Conservation (phyloP, 2,329 filamentous ascomycete genomes). For the Arthrobotrys musiformis region DNA sequence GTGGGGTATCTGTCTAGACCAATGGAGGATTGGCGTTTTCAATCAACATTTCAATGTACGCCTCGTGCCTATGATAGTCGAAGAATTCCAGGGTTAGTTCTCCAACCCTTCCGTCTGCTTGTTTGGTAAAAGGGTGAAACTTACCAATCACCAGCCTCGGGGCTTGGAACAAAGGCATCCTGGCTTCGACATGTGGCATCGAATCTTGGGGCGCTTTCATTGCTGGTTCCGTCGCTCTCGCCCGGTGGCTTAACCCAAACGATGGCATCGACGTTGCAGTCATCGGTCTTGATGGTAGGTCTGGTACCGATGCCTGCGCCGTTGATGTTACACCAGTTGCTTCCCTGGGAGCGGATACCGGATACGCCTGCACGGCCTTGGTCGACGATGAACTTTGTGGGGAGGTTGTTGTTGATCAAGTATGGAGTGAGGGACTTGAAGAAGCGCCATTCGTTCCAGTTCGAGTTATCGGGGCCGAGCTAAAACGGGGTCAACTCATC, state of each 20-base stretch:
- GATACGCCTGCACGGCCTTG: conserved; percentile 56
- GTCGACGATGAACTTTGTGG: conserved; percentile 69
- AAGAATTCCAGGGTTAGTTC: neutral
- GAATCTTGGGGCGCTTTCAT: conserved; percentile 67
- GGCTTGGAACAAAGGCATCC: conserved; percentile 72
- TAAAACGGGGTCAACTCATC: conserved; percentile 62
- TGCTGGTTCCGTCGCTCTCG: conserved; percentile 67
- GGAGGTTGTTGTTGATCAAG: conserved; percentile 65
- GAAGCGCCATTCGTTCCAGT: conserved; percentile 69
- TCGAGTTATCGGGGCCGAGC: conserved; percentile 65
- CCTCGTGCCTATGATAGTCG: conserved; percentile 62
- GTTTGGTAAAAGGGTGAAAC: neutral
- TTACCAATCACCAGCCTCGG: conserved; percentile 77
- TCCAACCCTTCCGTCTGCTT: neutral
- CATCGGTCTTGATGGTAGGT: conserved; percentile 72
- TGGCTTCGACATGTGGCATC: conserved; percentile 68
- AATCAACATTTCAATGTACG: conserved; percentile 70
- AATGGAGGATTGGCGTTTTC: conserved; percentile 70
- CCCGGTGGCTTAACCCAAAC: conserved; percentile 78
- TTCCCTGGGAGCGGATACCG: conserved; percentile 67
- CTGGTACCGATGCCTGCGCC: conserved; percentile 73
- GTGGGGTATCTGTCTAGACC: conserved; percentile 58
- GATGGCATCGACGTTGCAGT: conserved; percentile 72
- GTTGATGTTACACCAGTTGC: conserved; percentile 75
- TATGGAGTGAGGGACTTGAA: conserved; percentile 68